phyloP scores from a whole-genome alignment of 2,329 filamentous ascomycete genomes.

The Hymenoscyphus infarciens region DNA sequence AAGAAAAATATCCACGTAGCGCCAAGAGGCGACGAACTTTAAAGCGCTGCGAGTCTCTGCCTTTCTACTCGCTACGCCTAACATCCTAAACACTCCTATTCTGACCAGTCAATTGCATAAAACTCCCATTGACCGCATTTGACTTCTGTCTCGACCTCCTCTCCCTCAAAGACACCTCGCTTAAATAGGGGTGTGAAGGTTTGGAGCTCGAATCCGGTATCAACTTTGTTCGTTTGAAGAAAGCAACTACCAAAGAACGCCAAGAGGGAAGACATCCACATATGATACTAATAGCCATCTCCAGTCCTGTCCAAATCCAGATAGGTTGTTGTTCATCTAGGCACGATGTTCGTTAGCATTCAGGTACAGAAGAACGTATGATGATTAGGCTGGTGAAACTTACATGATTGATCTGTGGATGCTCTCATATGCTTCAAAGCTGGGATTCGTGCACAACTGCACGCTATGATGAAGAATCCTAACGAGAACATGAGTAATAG shows the following conservation, averaged over 20 bases:
- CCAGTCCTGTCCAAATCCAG: conserved; percentile 28
- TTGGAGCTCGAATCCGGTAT: neutral
- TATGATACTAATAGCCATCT: conserved; percentile 41
- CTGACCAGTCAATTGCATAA: neutral
- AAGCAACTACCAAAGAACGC: neutral
- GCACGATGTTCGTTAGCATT: neutral
- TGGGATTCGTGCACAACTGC: conserved; percentile 14
- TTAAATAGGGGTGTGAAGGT: neutral
- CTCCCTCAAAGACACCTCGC: neutral
- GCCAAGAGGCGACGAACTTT: too few relatives aligned
- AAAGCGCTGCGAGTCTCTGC: too few relatives aligned
- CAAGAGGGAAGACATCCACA: conserved; percentile 38
- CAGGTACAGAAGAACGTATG: too few relatives aligned
- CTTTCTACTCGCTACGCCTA: neutral
- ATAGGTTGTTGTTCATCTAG: conserved; percentile 22
- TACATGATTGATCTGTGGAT: conserved; percentile 14
- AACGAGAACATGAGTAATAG: conserved; percentile 57
- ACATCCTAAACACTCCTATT: neutral
- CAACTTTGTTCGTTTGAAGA: neutral
- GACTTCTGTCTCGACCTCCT: neutral
- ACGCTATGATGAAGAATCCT: conserved; percentile 16
- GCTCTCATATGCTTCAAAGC: conserved; percentile 7
- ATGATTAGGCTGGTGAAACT: neutral
- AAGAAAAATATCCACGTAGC: too few relatives aligned
- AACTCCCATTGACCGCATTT: neutral